Conservation (phyloP, 1,139 yeast genomes). For the Zygosaccharomyces pseudobailii region DNA sequence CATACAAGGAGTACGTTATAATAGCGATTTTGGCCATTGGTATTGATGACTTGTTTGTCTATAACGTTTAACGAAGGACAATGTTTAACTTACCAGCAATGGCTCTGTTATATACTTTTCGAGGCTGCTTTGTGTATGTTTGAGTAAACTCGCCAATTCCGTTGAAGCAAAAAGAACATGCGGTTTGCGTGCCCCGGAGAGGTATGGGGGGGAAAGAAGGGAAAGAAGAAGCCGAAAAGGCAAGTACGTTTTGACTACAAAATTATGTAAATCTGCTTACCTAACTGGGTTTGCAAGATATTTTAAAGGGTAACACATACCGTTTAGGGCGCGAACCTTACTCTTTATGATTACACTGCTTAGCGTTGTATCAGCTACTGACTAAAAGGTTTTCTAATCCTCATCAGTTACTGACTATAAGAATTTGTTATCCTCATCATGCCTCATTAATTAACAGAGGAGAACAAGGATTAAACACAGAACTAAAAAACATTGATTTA, state of each 20-base stretch:
- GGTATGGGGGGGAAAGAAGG: not conserved
- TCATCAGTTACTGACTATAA: too few species aligned
- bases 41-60: not conserved
- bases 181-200: not conserved
- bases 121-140: not conserved
- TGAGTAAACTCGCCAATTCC: not conserved
- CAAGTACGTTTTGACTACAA: not conserved
- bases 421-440: too few species aligned
- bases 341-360: too few species aligned
- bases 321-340: too few species aligned
- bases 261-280: not conserved
- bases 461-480: too few species aligned
- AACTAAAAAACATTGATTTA: too few species aligned
- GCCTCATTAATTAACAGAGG: too few species aligned
- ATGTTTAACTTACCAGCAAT: not conserved
- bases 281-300: not conserved
- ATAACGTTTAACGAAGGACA: not conserved
- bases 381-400: not conserved
- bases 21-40: conserved; percentile 53
- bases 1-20: conserved; percentile 58
- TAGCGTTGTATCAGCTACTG: not conserved
- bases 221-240: not conserved
- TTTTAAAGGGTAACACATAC: too few species aligned
- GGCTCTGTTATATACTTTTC: not conserved
- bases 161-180: not conserved